Conservation (phyloP, 2,329 filamentous ascomycete genomes). For the Cercospora sp. region DNA sequence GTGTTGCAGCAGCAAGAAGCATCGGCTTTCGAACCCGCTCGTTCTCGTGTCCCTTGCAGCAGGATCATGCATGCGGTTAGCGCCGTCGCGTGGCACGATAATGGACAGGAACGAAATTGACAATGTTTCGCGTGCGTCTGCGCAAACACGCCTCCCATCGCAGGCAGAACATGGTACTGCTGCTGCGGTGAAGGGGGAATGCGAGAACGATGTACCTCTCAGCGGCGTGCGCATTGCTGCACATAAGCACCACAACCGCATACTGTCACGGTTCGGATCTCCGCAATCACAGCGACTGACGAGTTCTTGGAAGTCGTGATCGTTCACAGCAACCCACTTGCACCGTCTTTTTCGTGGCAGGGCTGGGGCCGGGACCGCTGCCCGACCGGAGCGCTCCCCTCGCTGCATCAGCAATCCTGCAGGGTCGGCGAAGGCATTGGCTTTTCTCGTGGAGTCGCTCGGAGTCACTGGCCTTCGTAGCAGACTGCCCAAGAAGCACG, state of each 20-base stretch:
- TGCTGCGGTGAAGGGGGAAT: neutral
- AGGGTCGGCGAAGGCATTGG: neutral
- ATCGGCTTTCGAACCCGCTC: constrained; percentile 1
- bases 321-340: neutral
- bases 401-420: neutral
- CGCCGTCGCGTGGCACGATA: constrained; percentile 5
- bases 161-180: neutral
- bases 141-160: neutral
- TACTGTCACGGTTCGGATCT: neutral
- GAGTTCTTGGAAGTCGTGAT: neutral
- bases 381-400: neutral
- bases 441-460: neutral
- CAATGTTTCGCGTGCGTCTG: constrained; percentile 6
- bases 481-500: neutral
- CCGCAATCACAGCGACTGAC: neutral
- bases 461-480: neutral
- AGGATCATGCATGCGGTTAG: neutral
- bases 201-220: neutral
- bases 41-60: constrained; percentile 14
- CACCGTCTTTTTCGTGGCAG: neutral
- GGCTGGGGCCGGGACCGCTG: neutral
- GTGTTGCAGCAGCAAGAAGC: neutral
- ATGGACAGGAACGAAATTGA: constrained; percentile 9
- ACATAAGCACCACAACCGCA: neutral
- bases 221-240: neutral